Evolutionary conservation across 257 asterid species (phyloP), one percentile per base, ranked within the genome.

Genomic region (Vinca minor): DNA sequence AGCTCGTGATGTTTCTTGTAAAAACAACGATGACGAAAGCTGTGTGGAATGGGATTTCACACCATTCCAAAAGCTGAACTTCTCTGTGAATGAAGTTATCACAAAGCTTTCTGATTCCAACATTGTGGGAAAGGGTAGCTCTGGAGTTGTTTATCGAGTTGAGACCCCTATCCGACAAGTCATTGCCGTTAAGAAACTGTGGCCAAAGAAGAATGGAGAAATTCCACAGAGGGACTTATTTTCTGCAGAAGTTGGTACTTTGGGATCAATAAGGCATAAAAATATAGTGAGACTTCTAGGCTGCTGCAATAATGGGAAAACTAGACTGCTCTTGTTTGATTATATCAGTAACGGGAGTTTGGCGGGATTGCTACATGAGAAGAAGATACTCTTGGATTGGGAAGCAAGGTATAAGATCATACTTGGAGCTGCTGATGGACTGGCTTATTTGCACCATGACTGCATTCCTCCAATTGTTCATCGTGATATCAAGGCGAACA

Each of bases 401-500:
- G 83, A 86, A 66, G 81, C 84, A 20, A 82, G 95, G 82, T 86
- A 82, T 71, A 86, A 72, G 64, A 81, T 86, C 71, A 67, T 82
- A 35, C 65, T 84, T 67, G 91, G 91, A 75, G 84, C 85, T 62
- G 91, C 95, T 61, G 82, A 84, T 64, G 95, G 95, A 2, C 70
- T 86, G 65, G 81, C 86, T 48, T 86, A 86, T 77, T 85, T 86
- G 63, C 95, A 86, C 77, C 95, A 86, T 72, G 91, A 84, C 70
- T 86, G 91, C 53, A 82, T 74, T 60, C 95, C 91, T 70, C 83
- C 95, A 35, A 86, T 84, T 48, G 79, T 84, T 75, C 91, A 86
- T 36, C 80, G 95, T 4, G 95, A 86, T 42, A 84, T 86, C 71
- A 86, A 86, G 74, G 71, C 84, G 76, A 86, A 82, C 74, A 86